These are phyloP conservation scores for Macadamia integrifolia DNA, from an alignment of 164 flowering plant genomes.

Conservation along the genomic window DNA sequence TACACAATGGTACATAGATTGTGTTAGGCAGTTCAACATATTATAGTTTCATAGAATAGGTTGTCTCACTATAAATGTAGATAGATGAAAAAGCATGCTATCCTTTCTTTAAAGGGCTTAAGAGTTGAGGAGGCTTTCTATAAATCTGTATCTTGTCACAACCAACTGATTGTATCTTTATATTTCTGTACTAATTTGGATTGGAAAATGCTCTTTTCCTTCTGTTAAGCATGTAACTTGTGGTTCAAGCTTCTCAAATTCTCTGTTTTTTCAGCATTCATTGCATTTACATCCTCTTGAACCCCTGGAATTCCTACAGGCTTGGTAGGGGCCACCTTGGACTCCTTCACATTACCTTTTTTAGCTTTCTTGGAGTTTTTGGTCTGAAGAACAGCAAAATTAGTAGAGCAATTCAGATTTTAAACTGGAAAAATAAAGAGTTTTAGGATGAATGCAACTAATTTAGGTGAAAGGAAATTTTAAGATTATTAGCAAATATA, in stretches of 20 bases:
- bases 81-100: slow-evolving; percentile 2
- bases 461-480: background rate
- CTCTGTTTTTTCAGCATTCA: slow-evolving; percentile 15
- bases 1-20: no score
- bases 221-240: slow-evolving; percentile 10
- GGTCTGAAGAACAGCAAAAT: slow-evolving; percentile 28
- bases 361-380: slow-evolving; percentile 35
- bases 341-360: slow-evolving; percentile 21
- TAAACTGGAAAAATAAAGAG: background rate
- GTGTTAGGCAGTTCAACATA: background rate
- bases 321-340: slow-evolving; percentile 35
- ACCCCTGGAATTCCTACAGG: slow-evolving; percentile 13
- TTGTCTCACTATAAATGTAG: background rate
- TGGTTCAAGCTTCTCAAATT: slow-evolving; percentile 13
- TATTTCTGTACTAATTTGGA: slow-evolving; percentile 9
- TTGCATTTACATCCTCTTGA: slow-evolving; percentile 20
- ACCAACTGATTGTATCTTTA: slow-evolving; percentile 4
- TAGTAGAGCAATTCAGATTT: slow-evolving; percentile 3
- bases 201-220: slow-evolving; percentile 8
- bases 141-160: slow-evolving; percentile 5
- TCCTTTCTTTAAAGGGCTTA: slow-evolving; percentile 32
- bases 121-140: slow-evolving; percentile 10
- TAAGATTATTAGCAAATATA: no score
- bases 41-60: background rate
- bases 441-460: background rate